phyloP scores from a whole-genome alignment of 1,284 basidiomycete genomes.

The Ustilago sp. region DNA sequence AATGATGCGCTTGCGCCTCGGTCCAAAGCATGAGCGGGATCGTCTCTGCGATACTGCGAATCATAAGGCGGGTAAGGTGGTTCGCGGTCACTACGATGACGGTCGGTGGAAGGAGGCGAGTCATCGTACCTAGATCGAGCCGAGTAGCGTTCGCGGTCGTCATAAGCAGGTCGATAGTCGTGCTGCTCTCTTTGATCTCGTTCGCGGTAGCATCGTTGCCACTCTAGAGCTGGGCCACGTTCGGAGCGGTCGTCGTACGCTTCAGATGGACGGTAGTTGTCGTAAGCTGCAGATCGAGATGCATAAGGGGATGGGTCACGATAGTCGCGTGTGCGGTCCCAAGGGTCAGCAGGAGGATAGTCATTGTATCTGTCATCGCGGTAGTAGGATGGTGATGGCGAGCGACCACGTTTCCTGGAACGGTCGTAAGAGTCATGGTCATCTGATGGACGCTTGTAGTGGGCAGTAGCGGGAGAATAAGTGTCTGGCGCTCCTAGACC shows the following conservation, averaged over 20 bases:
- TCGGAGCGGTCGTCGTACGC: slow-evolving; percentile 42
- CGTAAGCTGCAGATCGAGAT: slow-evolving; percentile 34
- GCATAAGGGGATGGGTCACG: slow-evolving; percentile 29
- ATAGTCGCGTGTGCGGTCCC: slow-evolving; percentile 50
- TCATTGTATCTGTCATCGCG: slow-evolving; percentile 37
- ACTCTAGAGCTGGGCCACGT: slow-evolving; percentile 36
- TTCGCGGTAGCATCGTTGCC: slow-evolving; percentile 52
- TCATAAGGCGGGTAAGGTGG: slow-evolving; percentile 28
- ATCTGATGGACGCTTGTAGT: slow-evolving; percentile 27
- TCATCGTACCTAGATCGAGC: slow-evolving; percentile 45
- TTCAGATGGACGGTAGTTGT: slow-evolving; percentile 36
- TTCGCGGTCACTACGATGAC: slow-evolving; percentile 31
- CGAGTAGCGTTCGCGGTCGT: slow-evolving; percentile 45
- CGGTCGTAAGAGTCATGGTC: slow-evolving; percentile 48
- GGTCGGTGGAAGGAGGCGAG: slow-evolving; percentile 13
- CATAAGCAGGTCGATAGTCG: slow-evolving; percentile 28
- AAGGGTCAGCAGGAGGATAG: slow-evolving; percentile 37
- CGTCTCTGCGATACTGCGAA: slow-evolving; percentile 31
- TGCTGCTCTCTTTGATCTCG: slow-evolving; percentile 35
- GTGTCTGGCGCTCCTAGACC: slow-evolving; percentile 19
- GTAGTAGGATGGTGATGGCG: slow-evolving; percentile 44
- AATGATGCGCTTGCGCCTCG: slow-evolving; percentile 10
- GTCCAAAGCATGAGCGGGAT: slow-evolving; percentile 13
- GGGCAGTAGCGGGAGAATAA: slow-evolving; percentile 8
- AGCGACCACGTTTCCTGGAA: slow-evolving; percentile 50